Percentiles rank a stretch among this genome's conserved stretches.
phyloP scores from a whole-genome alignment of 352 stramenopile genomes.

The Phytophthora multivora region DNA sequence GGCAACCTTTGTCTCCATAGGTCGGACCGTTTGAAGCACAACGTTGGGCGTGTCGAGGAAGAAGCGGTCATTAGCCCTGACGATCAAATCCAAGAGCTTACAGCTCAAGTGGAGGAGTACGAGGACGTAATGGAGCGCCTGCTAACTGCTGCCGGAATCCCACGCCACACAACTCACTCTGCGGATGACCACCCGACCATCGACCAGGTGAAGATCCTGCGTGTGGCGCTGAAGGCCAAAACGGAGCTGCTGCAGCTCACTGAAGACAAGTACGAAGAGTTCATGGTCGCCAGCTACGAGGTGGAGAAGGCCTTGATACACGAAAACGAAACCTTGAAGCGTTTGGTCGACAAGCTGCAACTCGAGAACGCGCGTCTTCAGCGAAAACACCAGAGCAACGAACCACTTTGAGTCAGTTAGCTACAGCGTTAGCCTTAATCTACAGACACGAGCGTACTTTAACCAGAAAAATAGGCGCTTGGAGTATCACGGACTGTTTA shows the following conservation, averaged over 20 bases:
- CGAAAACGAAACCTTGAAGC: slow-evolving; percentile 16
- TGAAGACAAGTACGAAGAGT: slow-evolving; percentile 18
- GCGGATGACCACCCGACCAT: not conserved
- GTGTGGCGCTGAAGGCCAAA: slow-evolving; percentile 62
- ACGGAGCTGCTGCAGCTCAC: slow-evolving; percentile 39
- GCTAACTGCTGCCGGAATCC: slow-evolving; percentile 2
- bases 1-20: not conserved
- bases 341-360: slow-evolving; percentile 5
- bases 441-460: not conserved
- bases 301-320: slow-evolving; percentile 14
- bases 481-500: not conserved
- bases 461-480: not conserved
- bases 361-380: slow-evolving; percentile 3
- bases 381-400: not conserved
- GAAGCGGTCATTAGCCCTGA: slow-evolving; percentile 28
- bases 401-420: not conserved
- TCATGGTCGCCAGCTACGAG: slow-evolving; percentile 10
- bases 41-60: slow-evolving; percentile 34
- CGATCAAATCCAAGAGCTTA: not conserved
- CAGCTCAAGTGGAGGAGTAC: slow-evolving; percentile 8
- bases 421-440: not conserved
- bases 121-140: slow-evolving; percentile 10
- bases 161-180: not conserved
- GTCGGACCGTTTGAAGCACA: not conserved
- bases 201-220: slow-evolving; percentile 60